Evolutionary conservation across 148 eudicot species (phyloP), one percentile per base, ranked within the genome.

Genomic region (Amaranthus cruentus): DNA sequence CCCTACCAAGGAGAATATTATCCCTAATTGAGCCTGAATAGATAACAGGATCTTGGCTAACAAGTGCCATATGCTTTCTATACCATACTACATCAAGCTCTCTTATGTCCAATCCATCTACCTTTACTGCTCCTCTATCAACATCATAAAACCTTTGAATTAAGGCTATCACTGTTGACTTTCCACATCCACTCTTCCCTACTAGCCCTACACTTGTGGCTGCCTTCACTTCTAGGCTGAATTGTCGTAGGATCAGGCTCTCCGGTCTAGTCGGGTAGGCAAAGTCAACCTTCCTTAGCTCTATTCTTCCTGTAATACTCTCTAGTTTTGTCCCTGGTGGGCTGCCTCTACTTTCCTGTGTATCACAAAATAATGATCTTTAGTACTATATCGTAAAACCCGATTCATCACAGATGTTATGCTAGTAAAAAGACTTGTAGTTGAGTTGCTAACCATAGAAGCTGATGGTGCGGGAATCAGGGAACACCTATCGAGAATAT

Each of bases 161-260:
- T 48, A 93, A 61, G 43, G 88, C 86, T 49, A 93, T 85, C 58
- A 93, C 90, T 6, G 98, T 93, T 11, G 98, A 94, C 65, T 94
- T 94, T 13, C 98, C 97, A 64, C 98, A 94, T 14, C 98, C 98
- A 78, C 98, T 94, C 71, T 75, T 89, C 38, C 98, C 98, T 10
- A 91, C 98, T 15, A 94, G 86, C 7, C 96, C 98, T 47, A 86
- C 72, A 85, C 97, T 89, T 12, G 90, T 83, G 10, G 97, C 98
- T 18, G 87, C 75, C 77, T 85, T 87, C 68, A 94, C 90, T 66
- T 89, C 93, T 71, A 91, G 73, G 76, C 83, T 78, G 70, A 94
- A 87, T 51, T 85, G 83, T 5, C 85, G 78, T 49, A 94, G 70
- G 28, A 89, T 81, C 8, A 51, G 70, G 67, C 48, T 87, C 49